A percentile compares a stretch with the other conserved stretches of the same genome.
Evolutionary conservation across 169 alveolate genomes (phyloP).

Genomic region (Amoebophrya sp.): DNA sequence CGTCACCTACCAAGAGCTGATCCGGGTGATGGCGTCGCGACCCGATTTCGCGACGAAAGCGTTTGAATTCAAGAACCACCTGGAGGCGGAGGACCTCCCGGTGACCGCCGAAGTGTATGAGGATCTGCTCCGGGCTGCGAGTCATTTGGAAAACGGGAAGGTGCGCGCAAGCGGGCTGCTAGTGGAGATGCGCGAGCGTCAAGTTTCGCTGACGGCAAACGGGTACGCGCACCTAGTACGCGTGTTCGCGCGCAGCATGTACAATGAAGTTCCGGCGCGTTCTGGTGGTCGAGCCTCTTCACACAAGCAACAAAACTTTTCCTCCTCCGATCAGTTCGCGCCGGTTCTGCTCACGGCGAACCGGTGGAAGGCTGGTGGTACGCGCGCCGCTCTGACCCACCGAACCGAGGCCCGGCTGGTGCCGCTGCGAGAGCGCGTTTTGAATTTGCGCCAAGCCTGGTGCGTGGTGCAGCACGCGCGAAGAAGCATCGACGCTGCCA

Average conservation of each 20-base stretch:
- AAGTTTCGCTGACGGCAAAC: slow-evolving; percentile 1
- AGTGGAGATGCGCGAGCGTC: slow-evolving; percentile 12
- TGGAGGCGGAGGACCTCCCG: slow-evolving; percentile 50
- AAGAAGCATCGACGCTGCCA: too few species aligned
- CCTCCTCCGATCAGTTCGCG: neutral
- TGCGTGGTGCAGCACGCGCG: slow-evolving; percentile 41
- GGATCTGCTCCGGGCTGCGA: slow-evolving; percentile 6
- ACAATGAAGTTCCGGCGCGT: neutral
- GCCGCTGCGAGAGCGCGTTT: neutral
- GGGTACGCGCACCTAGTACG: slow-evolving; percentile 17
- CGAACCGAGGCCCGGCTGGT: neutral
- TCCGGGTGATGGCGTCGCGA: slow-evolving; percentile 36
- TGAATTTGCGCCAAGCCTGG: slow-evolving; percentile 42
- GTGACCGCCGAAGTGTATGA: slow-evolving; percentile 26
- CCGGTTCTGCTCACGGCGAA: too few species aligned
- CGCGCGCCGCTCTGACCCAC: too few species aligned
- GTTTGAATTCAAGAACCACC: slow-evolving; percentile 48
- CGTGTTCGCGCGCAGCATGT: slow-evolving; percentile 13
- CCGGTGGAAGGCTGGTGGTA: too few species aligned
- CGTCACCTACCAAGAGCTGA: slow-evolving; percentile 52
- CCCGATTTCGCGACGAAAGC: slow-evolving; percentile 42
- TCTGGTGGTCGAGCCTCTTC: neutral
- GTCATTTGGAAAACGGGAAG: neutral
- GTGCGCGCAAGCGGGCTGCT: neutral
- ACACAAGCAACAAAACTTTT: neutral